phyloP scores from a whole-genome alignment of 306 rosid species.

The Vigna angularis region DNA sequence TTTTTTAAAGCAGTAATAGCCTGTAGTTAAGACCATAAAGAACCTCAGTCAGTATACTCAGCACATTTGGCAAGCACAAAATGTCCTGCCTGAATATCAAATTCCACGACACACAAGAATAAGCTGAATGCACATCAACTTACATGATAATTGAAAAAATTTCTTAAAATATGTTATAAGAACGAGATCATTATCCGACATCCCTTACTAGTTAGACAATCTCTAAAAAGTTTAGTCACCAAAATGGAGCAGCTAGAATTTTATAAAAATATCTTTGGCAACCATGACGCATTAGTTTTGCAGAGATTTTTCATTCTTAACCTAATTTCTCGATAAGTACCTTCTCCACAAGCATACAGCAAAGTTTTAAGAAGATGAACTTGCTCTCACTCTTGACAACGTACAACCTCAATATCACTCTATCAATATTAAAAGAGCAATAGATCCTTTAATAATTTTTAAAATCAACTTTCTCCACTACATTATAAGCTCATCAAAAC shows the following conservation, averaged over 20 bases:
- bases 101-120: constrained; percentile 17
- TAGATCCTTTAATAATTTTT: not conserved
- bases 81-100: constrained; percentile 21
- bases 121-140: constrained; percentile 28
- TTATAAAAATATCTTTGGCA: not conserved
- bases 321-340: not conserved
- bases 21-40: constrained; percentile 60
- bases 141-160: constrained; percentile 15
- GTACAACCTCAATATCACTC: constrained; percentile 9
- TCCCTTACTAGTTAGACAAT: constrained; percentile 24
- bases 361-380: constrained; percentile 20
- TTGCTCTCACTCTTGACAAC: constrained; percentile 11
- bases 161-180: constrained; percentile 2
- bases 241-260: not conserved
- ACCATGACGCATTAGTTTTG: not conserved
- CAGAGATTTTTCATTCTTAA: not conserved
- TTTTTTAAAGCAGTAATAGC: constrained; percentile 98
- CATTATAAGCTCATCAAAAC: not conserved
- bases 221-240: constrained; percentile 18
- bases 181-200: constrained; percentile 16
- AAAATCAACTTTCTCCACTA: not conserved
- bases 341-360: not conserved
- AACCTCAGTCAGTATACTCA: constrained; percentile 42
- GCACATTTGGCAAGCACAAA: constrained; percentile 29
- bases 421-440: not conserved